phyloP scores from a whole-genome alignment of 2,329 filamentous ascomycete genomes.

The Xylaria digitata region DNA sequence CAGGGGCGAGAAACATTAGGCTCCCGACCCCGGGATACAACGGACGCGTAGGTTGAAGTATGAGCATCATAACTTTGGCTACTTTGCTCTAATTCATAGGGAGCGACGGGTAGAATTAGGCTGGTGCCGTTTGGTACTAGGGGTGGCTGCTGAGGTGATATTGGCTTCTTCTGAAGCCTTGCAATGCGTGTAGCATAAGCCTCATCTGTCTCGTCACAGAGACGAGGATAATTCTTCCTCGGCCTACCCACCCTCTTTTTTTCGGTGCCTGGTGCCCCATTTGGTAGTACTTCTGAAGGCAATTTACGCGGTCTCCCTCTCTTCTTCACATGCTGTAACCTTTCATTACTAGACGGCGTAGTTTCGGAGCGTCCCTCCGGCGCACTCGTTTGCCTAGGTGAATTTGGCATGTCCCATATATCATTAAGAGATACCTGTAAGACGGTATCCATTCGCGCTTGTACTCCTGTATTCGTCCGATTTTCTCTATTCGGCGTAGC shows the following conservation, averaged over 20 bases:
- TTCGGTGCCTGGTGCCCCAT: not conserved
- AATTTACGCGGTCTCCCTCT: conserved; percentile 26
- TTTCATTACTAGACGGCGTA: not conserved
- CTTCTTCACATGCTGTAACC: conserved; percentile 16
- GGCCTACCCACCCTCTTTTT: conserved; percentile 27
- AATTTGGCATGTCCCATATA: conserved; percentile 17
- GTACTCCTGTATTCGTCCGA: not conserved
- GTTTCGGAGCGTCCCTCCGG: not conserved
- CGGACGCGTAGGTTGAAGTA: not conserved
- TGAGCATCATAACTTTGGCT: not conserved
- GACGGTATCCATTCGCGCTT: not conserved
- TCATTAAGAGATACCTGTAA: not conserved
- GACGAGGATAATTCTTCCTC: conserved; percentile 18
- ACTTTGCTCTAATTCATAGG: not conserved
- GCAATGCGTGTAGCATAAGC: conserved; percentile 16
- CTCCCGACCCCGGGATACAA: not conserved
- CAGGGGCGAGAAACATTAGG: not conserved
- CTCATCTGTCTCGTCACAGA: conserved; percentile 13
- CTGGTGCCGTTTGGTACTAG: not conserved
- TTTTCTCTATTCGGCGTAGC: conserved; percentile 8
- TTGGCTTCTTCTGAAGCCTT: conserved; percentile 16
- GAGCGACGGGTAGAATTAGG: not conserved
- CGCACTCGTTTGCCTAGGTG: conserved; percentile 8
- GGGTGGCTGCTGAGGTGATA: conserved; percentile 4
- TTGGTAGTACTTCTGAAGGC: not conserved